Base-by-base conservation (phyloP, 352 stramenopile species). In the Phytophthora vignae region DNA sequence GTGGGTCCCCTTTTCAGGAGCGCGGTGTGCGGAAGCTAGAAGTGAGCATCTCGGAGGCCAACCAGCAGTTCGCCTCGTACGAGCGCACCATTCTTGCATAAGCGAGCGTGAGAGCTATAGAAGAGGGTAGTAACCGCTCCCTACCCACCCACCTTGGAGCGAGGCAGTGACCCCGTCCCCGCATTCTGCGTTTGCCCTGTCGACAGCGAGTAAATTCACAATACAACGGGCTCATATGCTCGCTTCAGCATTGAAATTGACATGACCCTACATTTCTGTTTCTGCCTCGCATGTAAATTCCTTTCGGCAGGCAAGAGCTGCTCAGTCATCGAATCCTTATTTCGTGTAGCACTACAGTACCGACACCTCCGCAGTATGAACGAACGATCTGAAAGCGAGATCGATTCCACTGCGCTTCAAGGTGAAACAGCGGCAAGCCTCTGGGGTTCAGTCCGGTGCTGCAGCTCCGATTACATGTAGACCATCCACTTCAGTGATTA, bases 41-140 rank as follows among this genome's bases (percentile, higher is more conserved):
- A 81, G 90, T 99, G 29, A 97, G 89, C 73, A 97, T 99, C 67
- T 95, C 93, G 21, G 97, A 99, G 73, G 93, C 94, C 36, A 80
- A 90, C 29, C 91, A 97, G 66, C 97, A 99, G 68, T 90, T 95
- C 61, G 90, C 90, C 10, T 88, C 87, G 22, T 94, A 94, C 69
- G 88, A 95, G 65, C 86, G 87, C 67, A 33, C 29, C 8, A 33
- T 33, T 33, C 29, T 33, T 33, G 29, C 29, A 6, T 33, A 33
- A 33, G 29, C 29, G 7, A 33, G 29, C 7, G 29, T 44, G 38
- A 14, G 5, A 44, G 38, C 38, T 44, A 48, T 48, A 49, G 40
- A 49, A 49, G 12, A 42, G 36, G 11, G 36, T 6, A 15, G 11
- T 42, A 42, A 17, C 2, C 17, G 21, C 12, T 0, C 40, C 6